Base-by-base conservation (phyloP, 495 filamentous ascomycete genomes). In the Cenococcum geophilum region DNA sequence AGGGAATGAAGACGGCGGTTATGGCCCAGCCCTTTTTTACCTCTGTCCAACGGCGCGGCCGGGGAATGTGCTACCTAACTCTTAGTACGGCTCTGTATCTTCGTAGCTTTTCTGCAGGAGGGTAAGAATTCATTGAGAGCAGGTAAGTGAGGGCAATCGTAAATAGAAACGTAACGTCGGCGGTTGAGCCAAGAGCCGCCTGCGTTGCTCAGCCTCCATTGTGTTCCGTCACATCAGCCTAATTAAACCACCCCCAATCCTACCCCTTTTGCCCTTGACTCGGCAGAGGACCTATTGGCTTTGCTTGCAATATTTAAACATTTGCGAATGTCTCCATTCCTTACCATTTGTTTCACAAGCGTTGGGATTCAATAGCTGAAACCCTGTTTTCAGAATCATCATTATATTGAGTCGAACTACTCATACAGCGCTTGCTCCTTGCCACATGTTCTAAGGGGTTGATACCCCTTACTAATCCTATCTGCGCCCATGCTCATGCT, bases 161-260 rank as follows among this genome's bases (percentile, higher is more conserved):
- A 68, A 47, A 63, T 64, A 58, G 36, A 58, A 63, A 61, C 57
- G 65, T 56, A 64, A 23, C 60, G 60, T 55, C 52, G 43, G 62
- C 16, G 27, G 65, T 34, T 40, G 35, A 52, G 64, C 60, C 60
- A 64, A 64, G 65, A 60, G 51, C 43, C 53, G 54, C 64, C 48
- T 49, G 55, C 23, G 14, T n/a, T 18, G n/a, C 57, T 68, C 65
- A 68, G 65, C 61, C 61, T 68, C 61, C 10, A 18, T 52, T 32
- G 25, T 52, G 40, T 45, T 2, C 11, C 40, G 14, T 16, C 40
- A 4, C 40, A 4, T 45, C 40, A 45, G 40, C 40, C 40, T 18
- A 16, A 45, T 16, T 45, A 32, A 32, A 32, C 27, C 27, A 32
- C 40, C 1, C 40, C 14, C 2, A 45, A 18, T 18, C 4, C 40